Evolutionary conservation across 768 basidiomycete species (phyloP).

Genomic region (Podaxis rugospora): DNA sequence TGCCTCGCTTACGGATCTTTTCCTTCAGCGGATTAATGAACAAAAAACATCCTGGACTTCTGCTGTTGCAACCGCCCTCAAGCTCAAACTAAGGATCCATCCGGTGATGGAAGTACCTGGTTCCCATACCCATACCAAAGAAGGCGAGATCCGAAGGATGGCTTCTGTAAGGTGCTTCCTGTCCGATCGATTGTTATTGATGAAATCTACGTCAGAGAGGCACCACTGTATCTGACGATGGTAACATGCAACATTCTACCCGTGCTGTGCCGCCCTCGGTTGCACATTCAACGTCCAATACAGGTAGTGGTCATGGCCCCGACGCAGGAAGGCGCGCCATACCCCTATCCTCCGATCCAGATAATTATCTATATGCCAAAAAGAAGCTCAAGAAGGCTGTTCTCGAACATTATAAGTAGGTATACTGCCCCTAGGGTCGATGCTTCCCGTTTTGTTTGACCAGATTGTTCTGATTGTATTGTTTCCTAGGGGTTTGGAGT

Average conservation of each 20-base stretch:
- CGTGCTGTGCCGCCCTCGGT: not conserved
- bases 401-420: conserved; percentile 76
- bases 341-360: conserved; percentile 49
- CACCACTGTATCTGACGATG: not conserved
- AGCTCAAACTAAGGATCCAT: conserved; percentile 6
- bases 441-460: not conserved
- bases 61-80: conserved; percentile 14
- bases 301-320: not conserved
- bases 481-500: conserved; percentile 61
- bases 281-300: not conserved
- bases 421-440: conserved; percentile 1
- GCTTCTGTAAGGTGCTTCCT: not conserved
- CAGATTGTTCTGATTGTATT: not conserved
- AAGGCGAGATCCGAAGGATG: not conserved
- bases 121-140: not conserved
- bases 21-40: conserved; percentile 15
- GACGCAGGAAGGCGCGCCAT: not conserved
- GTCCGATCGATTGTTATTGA: not conserved
- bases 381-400: conserved; percentile 81
- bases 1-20: not conserved
- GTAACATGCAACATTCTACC: not conserved
- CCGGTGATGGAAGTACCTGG: not conserved
- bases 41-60: conserved; percentile 16
- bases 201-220: not conserved
- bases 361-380: conserved; percentile 82